Conservation (phyloP, 108 stramenopile species). For the Mayamaea pseudoterrestris region DNA sequence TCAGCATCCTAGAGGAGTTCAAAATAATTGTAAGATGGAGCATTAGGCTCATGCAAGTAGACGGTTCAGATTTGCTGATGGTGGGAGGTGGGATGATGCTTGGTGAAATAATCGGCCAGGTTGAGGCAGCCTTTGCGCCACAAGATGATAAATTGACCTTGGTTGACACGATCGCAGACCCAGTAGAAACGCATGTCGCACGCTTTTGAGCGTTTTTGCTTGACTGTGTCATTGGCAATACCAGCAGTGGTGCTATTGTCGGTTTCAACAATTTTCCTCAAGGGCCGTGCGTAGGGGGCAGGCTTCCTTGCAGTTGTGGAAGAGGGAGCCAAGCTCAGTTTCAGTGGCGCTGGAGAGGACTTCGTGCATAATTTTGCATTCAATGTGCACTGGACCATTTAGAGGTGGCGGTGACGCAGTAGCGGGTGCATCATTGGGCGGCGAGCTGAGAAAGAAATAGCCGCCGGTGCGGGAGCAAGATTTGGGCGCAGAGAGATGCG, state of each 20-base stretch:
- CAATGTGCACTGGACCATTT: conserved; percentile 23
- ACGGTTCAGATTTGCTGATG: conserved; percentile 6
- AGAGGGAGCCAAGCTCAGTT: conserved; percentile 21
- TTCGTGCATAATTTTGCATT: conserved; percentile 8
- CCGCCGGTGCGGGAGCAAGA: conserved; percentile 26
- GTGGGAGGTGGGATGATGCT: conserved; percentile 14
- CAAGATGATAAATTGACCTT: conserved; percentile 18
- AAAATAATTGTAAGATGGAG: too few species aligned
- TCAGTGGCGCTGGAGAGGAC: conserved; percentile 24
- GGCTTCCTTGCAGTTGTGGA: conserved; percentile 19
- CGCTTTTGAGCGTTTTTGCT: conserved; percentile 24
- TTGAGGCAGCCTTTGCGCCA: conserved; percentile 21
- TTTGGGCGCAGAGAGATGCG: conserved; percentile 21
- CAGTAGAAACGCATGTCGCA: conserved; percentile 29
- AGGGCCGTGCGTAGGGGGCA: conserved; percentile 7
- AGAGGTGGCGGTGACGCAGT: conserved; percentile 3
- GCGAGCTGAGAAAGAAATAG: conserved; percentile 9
- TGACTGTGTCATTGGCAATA: conserved; percentile 19
- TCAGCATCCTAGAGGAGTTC: too few species aligned
- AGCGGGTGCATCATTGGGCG: too few species aligned
- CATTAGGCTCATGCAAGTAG: too few species aligned
- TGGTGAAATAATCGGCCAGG: conserved; percentile 26
- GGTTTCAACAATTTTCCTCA: conserved; percentile 13
- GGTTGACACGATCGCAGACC: conserved; percentile 15
- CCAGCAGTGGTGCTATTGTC: conserved; percentile 33